Percentiles rank a stretch among this genome's conserved stretches.
Conservation (phyloP, 1,139 yeast species). For the Suhomyces ambrosiae region DNA sequence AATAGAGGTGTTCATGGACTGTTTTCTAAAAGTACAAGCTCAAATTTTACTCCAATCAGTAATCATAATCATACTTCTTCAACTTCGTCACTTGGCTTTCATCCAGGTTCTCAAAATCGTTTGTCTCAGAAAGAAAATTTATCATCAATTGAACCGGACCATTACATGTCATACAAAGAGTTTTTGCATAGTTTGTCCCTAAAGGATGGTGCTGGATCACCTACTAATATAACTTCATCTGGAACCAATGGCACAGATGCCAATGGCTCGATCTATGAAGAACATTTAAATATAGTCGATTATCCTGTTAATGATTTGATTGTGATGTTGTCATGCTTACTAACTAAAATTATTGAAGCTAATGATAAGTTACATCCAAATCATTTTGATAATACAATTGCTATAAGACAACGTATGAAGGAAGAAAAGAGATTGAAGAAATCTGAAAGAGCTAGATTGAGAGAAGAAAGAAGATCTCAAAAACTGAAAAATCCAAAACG, state of each 20-base stretch:
- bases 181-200: conserved; percentile 37
- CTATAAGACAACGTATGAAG: conserved; percentile 47
- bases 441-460: conserved; percentile 20
- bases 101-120: not conserved
- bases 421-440: conserved; percentile 37
- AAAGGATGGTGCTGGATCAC: conserved; percentile 23
- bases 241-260: conserved; percentile 1
- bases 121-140: conserved; percentile 2
- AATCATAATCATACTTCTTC: conserved; percentile 1
- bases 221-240: conserved; percentile 4
- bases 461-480: conserved; percentile 18
- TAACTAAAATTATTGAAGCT: conserved; percentile 88
- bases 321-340: conserved; percentile 78
- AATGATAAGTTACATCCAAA: conserved; percentile 83
- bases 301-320: conserved; percentile 82
- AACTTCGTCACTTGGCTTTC: not conserved
- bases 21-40: conserved; percentile 1
- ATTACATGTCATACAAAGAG: conserved; percentile 48
- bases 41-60: conserved; percentile 1
- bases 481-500: conserved; percentile 18
- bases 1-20: conserved; percentile 6
- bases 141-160: conserved; percentile 36
- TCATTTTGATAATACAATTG: conserved; percentile 57
- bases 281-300: conserved; percentile 76
- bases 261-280: conserved; percentile 30